phyloP scores from a whole-genome alignment of 257 asterid genomes.

The Orobanche coerulescens region DNA sequence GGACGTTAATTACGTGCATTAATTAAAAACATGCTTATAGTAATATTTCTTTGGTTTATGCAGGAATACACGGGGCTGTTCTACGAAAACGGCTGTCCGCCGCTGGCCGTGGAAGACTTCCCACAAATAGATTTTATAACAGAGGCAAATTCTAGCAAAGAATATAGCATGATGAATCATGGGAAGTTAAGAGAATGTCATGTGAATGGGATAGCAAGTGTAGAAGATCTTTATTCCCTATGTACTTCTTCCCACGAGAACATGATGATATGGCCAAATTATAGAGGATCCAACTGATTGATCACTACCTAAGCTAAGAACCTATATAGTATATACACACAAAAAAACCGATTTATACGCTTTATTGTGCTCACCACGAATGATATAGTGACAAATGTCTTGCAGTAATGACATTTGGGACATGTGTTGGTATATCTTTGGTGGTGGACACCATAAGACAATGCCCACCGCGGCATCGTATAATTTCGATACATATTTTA shows the following conservation, averaged over 20 bases:
- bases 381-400: no score
- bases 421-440: no score
- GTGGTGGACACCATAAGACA: no score
- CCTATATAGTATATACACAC: not conserved
- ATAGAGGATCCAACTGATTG: constrained; percentile 25
- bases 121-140: constrained; percentile 31
- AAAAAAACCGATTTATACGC: no score
- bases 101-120: constrained; percentile 39
- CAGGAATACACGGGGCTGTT: constrained; percentile 32
- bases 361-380: no score
- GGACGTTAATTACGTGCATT: no score
- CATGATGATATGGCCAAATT: constrained; percentile 21
- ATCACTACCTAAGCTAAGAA: no score
- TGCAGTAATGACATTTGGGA: no score
- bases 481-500: constrained; percentile 1
- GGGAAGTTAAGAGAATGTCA: constrained; percentile 31
- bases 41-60: no score
- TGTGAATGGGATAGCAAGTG: constrained; percentile 23
- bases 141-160: constrained; percentile 17
- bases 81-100: constrained; percentile 28
- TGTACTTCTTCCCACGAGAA: constrained; percentile 31
- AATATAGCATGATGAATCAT: constrained; percentile 22
- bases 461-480: no score
- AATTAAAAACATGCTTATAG: no score
- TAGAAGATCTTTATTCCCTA: constrained; percentile 39